Evolutionary conservation across 768 basidiomycete genomes (phyloP).

Genomic region (Rhizopogon roseolus): DNA sequence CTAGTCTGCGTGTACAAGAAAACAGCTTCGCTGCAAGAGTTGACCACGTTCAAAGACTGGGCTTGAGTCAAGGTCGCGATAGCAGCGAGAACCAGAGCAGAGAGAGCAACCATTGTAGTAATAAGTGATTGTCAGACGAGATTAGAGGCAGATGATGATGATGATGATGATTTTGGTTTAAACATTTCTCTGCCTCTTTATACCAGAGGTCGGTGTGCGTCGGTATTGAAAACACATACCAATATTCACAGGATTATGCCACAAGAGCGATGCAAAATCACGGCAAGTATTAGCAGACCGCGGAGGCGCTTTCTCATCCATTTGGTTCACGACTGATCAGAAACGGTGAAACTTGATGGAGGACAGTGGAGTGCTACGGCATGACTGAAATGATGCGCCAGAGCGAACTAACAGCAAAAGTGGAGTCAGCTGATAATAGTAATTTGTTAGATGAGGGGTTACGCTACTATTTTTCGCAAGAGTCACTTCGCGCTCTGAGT

Average conservation of each 20-base stretch:
- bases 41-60: slow-evolving; percentile 24
- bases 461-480: not conserved
- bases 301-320: not conserved
- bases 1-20: slow-evolving; percentile 26
- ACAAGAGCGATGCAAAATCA: too few species aligned
- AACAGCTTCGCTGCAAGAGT: slow-evolving; percentile 21
- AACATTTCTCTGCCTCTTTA: not conserved
- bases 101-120: slow-evolving; percentile 15
- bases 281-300: not conserved
- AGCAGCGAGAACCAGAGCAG: slow-evolving; percentile 14
- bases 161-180: not conserved
- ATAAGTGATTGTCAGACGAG: not conserved
- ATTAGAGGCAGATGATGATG: not conserved
- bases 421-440: not conserved
- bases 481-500: not conserved
- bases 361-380: not conserved
- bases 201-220: not conserved
- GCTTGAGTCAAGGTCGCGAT: slow-evolving; percentile 17
- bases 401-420: not conserved
- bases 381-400: not conserved
- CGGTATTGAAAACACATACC: not conserved
- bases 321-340: not conserved
- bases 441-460: not conserved
- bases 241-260: not conserved
- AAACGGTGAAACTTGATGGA: not conserved